Evolutionary conservation across 768 basidiomycete species (phyloP), one percentile per base, ranked within the genome.

Genomic region (Auriscalpium vulgare): DNA sequence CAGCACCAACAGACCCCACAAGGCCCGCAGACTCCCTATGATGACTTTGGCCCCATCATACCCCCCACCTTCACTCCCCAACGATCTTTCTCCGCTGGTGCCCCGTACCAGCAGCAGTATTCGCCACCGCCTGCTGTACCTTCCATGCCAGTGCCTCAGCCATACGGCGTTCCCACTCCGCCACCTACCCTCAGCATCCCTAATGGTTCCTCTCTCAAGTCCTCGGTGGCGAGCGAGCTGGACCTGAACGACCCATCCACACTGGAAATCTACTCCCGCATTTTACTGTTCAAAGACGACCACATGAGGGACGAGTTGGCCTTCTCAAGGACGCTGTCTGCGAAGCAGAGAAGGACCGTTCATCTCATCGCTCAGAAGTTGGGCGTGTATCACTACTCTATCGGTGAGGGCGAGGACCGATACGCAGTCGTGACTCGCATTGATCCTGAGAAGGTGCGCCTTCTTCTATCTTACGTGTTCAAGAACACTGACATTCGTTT

Each of bases 321-420:
- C 5, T 98, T 98, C 71, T 94, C 95, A n/a, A 76, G 91, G 55
- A 84, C 86, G 13, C 79, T 97, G 17, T 75, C 81, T 36, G 82
- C 92, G 19, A 88, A 88, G 68, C 94, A 97, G 69, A 75, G 95
- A 58, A 77, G 95, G 61, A 87, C 93, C 13, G 95, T 99, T 35
- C 95, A 99, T 69, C 79, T 98, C 56, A 88, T 98, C 56, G 95
- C 97, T 17, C 92, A 97, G 74, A 97, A 93, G 72, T 78, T 99
- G 29, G 94, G 93, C 55, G 88, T 99, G 17, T 95, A 88, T 67
- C 94, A 97, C 68, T 92, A 92, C 65, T 94, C 90, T 23, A 80
- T 94, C 10, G 95, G 95, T 4, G 91, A 91, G 67, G 91, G 90
- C 35, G 94, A 95, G 10, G 93, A 94, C 53, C 76, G 95, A 57